Evolutionary conservation across 306 rosid genomes (phyloP).

Genomic region (Quercus mongolica): DNA sequence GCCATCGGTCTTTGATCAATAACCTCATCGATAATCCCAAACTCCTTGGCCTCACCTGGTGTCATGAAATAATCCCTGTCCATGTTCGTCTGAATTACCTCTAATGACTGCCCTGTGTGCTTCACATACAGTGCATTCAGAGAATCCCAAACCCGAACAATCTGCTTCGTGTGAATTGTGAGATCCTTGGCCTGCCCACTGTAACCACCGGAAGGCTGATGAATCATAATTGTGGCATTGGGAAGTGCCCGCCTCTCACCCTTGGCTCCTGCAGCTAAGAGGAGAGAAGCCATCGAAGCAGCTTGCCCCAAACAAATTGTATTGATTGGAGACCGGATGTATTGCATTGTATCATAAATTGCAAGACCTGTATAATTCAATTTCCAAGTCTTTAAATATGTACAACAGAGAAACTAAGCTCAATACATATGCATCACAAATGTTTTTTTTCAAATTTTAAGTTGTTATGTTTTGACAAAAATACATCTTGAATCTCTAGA

Average conservation of each 20-base stretch:
- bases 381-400: no score
- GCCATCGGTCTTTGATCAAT: constrained; percentile 84
- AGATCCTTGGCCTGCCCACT: constrained; percentile 97
- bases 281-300: constrained; percentile 96
- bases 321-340: constrained; percentile 80
- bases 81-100: constrained; percentile 68
- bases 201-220: constrained; percentile 95
- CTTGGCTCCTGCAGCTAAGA: constrained; percentile 87
- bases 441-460: no score
- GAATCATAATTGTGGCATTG: constrained; percentile 86
- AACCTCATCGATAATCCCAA: constrained; percentile 91
- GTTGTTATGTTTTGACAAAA: no score
- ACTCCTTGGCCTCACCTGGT: constrained; percentile 81
- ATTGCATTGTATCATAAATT: constrained; percentile 97
- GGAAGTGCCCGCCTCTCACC: constrained; percentile 96
- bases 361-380: constrained; percentile 71
- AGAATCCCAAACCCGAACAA: constrained; percentile 77
- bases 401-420: no score
- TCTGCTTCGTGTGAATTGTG: constrained; percentile 87
- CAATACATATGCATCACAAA: no score
- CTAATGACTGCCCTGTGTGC: constrained; percentile 73
- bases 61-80: constrained; percentile 89
- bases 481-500: no score
- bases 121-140: constrained; percentile 66
- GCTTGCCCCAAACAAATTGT: constrained; percentile 95